Conservation (phyloP, 1,139 yeast genomes). For the Yamadazyma aaseri region DNA sequence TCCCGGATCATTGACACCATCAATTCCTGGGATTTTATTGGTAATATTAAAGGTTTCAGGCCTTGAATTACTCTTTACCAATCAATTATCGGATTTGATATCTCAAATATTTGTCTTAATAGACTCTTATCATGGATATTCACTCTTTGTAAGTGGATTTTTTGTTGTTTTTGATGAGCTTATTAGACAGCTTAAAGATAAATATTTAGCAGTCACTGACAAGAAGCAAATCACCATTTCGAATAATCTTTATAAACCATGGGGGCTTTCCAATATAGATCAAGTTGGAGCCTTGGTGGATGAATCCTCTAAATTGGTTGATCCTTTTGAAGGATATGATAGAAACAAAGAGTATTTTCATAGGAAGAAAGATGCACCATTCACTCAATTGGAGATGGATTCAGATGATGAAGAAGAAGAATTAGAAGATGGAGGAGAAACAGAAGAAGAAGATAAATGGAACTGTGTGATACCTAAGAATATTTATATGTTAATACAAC, state of each 20-base stretch:
- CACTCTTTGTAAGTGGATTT: constrained; percentile 67
- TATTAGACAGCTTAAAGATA: constrained; percentile 48
- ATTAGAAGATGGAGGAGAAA: constrained; percentile 20
- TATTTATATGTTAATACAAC: constrained; percentile 56
- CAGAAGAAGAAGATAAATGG: constrained; percentile 46
- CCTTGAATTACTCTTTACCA: constrained; percentile 47
- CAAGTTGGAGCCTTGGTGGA: constrained; percentile 43
- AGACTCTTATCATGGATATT: constrained; percentile 84
- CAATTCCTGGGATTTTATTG: constrained; percentile 67
- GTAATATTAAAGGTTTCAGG: constrained; percentile 74
- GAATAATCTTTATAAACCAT: constrained; percentile 41
- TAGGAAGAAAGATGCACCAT: constrained; percentile 33
- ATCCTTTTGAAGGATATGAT: constrained; percentile 30
- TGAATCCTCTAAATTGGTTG: constrained; percentile 34
- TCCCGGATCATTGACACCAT: constrained; percentile 63
- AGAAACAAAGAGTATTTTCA: constrained; percentile 34
- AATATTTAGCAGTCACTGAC: constrained; percentile 25
- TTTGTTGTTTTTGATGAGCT: constrained; percentile 70
- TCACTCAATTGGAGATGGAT: constrained; percentile 36
- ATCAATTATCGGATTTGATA: constrained; percentile 69
- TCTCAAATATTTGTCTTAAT: constrained; percentile 71
- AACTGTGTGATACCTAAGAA: constrained; percentile 58
- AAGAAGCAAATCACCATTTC: constrained; percentile 13
- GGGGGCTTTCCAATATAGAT: constrained; percentile 49
- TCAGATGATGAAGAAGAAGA: constrained; percentile 31